A percentile compares a stretch with the other conserved stretches of the same genome.
These are phyloP conservation scores for Peziza echinospora DNA, from an alignment of 495 filamentous ascomycete genomes.

Conservation along the genomic window DNA sequence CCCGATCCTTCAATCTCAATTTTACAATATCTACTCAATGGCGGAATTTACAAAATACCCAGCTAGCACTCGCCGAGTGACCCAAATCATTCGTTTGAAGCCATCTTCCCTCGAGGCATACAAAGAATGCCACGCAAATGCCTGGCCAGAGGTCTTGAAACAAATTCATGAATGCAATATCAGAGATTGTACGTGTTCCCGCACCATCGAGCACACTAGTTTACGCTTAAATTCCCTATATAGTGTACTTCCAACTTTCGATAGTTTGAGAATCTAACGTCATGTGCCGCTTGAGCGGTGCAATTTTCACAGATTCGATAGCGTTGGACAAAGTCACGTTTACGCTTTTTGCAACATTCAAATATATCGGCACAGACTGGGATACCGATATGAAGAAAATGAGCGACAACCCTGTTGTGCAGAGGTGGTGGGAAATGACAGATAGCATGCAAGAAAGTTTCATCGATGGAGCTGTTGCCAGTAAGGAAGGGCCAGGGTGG, in stretches of 20 bases:
- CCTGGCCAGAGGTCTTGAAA: slow-evolving; percentile 53
- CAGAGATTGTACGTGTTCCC: slow-evolving; percentile 37
- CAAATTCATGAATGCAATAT: slow-evolving; percentile 56
- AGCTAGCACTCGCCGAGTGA: too few relatives aligned
- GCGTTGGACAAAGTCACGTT: slow-evolving; percentile 2
- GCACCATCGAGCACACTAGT: slow-evolving; percentile 10
- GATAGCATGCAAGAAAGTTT: slow-evolving; percentile 38
- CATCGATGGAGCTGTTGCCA: slow-evolving; percentile 39
- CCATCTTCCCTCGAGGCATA: slow-evolving; percentile 39
- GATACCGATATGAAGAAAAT: slow-evolving; percentile 51
- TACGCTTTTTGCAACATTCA: slow-evolving; percentile 52
- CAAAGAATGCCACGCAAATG: slow-evolving; percentile 46
- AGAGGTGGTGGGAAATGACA: slow-evolving; percentile 61
- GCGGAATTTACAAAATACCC: too few relatives aligned
- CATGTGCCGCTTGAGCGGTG: slow-evolving; percentile 26
- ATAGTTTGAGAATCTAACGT: background rate
- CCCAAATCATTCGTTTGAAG: slow-evolving; percentile 50
- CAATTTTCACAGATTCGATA: slow-evolving; percentile 8
- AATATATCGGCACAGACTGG: slow-evolving; percentile 48
- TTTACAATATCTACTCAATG: too few relatives aligned
- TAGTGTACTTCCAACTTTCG: background rate
- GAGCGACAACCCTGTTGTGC: slow-evolving; percentile 55
- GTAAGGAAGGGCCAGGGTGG: slow-evolving; percentile 43
- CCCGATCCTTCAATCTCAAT: too few relatives aligned
- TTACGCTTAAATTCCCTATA: too few relatives aligned